Evolutionary conservation across 441 rosid species (phyloP).

Genomic region (Syzygium malaccense): DNA sequence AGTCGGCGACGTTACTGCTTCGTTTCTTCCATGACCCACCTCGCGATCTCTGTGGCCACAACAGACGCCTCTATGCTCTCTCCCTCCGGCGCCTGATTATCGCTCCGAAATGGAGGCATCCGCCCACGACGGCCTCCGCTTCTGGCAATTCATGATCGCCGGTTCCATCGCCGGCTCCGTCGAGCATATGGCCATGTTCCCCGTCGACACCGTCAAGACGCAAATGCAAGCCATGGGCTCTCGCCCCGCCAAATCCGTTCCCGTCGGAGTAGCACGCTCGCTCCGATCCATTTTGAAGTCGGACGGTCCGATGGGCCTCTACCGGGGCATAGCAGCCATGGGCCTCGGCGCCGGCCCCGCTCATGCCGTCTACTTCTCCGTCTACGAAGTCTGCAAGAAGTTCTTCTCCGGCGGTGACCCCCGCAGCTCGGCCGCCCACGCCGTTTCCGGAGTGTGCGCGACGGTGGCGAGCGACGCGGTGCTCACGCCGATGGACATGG

Average conservation of each 20-base stretch:
- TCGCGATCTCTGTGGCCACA: neutral
- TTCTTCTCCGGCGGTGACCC: conserved; percentile 53
- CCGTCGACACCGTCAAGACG: conserved; percentile 79
- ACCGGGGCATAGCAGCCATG: conserved; percentile 91
- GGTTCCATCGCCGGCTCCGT: conserved; percentile 88
- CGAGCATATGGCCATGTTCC: conserved; percentile 96
- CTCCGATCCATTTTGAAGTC: conserved; percentile 55
- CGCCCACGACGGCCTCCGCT: conserved; percentile 59
- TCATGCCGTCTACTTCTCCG: conserved; percentile 82
- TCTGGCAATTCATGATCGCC: conserved; percentile 88
- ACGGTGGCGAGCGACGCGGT: conserved; percentile 83
- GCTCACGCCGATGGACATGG: conserved; percentile 93
- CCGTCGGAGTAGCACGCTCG: conserved; percentile 48
- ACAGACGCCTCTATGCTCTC: neutral
- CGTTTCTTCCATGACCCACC: neutral
- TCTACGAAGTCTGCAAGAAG: conserved; percentile 67
- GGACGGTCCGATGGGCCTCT: conserved; percentile 57
- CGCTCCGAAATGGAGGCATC: conserved; percentile 24
- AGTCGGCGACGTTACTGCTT: neutral
- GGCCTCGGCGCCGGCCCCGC: conserved; percentile 96
- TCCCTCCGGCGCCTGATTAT: neutral
- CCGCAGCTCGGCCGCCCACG: conserved; percentile 61
- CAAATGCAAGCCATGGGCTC: conserved; percentile 78
- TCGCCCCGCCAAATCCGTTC: conserved; percentile 57
- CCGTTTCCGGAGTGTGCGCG: conserved; percentile 67